Base-by-base conservation (phyloP, 768 basidiomycete genomes). In the Tricholoma terreum region DNA sequence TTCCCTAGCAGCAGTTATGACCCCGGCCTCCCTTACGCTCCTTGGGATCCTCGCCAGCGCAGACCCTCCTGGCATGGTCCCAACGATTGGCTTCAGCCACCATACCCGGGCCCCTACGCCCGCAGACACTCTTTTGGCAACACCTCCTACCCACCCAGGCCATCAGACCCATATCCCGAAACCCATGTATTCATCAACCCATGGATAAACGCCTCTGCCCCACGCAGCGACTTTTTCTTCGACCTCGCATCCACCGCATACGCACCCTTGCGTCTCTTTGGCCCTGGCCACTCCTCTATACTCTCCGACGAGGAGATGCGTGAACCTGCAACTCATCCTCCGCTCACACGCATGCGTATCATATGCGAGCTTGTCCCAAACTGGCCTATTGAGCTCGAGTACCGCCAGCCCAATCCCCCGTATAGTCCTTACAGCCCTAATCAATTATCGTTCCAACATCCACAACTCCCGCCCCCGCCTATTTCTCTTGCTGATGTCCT, bases 331-430 rank as follows among this genome's bases (percentile, higher is more conserved):
- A 84, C 84, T 8, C 73, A 81, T 61, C 87, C 87, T 0, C 67
- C 78, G 0, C 67, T 83, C 50, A 78, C 76, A 10, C 75, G 71
- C 34, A 76, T 89, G 63, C 76, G 79, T 17, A 82, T 89, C 63
- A 63, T 76, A 0, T 83, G 80, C 64, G 84, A 88, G 50, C 60
- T 64, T 12, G 73, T 85, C 50, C 82, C 83, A 0, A 64, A 79
- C 19, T 88, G 86, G 86, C 81, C 84, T 12, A 75, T 88, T 51
- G 77, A 80, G 55, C 66, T 89, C 50, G 71, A 77, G 24, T 27
- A 27, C 24, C 24, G 24, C 24, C 24, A 27, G 24, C 24, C 51
- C 67, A 50, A 53, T 61, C 46, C 50, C 58, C n/a, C 61, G 34
- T 17, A 64, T 57, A 58, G 56, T 59, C 48, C 57, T 60, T 66